These are phyloP conservation scores for Parathielavia appendiculata DNA, from an alignment of 495 filamentous ascomycete genomes.

Conservation along the genomic window DNA sequence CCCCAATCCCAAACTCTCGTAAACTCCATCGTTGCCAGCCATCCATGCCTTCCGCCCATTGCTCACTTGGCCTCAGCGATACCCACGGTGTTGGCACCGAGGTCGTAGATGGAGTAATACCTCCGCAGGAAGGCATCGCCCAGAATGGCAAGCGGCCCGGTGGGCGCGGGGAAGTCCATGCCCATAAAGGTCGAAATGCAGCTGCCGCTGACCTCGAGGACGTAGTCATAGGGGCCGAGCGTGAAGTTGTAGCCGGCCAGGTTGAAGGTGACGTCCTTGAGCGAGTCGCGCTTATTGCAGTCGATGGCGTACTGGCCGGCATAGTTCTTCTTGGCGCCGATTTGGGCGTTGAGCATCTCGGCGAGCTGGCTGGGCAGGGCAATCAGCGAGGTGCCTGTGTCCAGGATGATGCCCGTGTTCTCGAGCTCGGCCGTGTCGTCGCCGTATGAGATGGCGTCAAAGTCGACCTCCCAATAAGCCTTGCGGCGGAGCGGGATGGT, in stretches of 20 bases:
- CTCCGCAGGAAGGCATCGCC: slow-evolving; percentile 95
- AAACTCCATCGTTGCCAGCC: background rate
- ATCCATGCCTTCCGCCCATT: background rate
- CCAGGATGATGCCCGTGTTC: slow-evolving; percentile 90
- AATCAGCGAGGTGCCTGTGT: slow-evolving; percentile 98
- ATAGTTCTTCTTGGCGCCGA: slow-evolving; percentile 94
- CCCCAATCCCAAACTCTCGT: background rate
- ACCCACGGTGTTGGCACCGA: slow-evolving; percentile 77
- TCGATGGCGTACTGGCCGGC: slow-evolving; percentile 94
- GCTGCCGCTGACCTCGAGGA: slow-evolving; percentile 88
- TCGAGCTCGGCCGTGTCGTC: slow-evolving; percentile 79
- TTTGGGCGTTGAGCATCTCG: slow-evolving; percentile 95
- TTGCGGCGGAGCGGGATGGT: slow-evolving; percentile 93
- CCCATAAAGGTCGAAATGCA: slow-evolving; percentile 98
- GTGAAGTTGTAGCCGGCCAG: slow-evolving; percentile 85
- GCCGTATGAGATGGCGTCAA: slow-evolving; percentile 86
- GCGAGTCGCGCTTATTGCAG: slow-evolving; percentile 71
- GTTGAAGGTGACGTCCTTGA: slow-evolving; percentile 86
- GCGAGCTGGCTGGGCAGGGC: slow-evolving; percentile 88
- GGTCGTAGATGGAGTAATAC: slow-evolving; percentile 96
- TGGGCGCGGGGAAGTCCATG: slow-evolving; percentile 91
- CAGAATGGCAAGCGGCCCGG: slow-evolving; percentile 89
- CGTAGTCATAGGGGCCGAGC: slow-evolving; percentile 86
- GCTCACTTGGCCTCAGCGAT: slow-evolving; percentile 70
- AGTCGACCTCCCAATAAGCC: slow-evolving; percentile 99